phyloP scores from a whole-genome alignment of 345 rosid species.

The Dimocarpus longan region DNA sequence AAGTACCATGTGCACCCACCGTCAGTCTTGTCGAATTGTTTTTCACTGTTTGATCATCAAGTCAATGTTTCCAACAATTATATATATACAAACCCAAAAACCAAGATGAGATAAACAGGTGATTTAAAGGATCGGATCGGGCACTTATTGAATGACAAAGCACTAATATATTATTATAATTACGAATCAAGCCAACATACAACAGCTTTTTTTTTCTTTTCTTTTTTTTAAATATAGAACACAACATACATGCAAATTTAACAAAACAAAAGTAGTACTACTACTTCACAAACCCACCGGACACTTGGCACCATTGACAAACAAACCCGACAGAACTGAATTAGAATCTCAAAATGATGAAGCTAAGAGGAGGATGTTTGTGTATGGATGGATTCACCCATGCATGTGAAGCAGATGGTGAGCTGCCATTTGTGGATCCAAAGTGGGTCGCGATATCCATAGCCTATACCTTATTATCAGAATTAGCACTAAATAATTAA shows the following conservation, averaged over 20 bases:
- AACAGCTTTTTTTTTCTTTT: background rate
- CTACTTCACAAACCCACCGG: background rate
- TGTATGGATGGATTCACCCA: background rate
- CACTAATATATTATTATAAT: slow-evolving; percentile 1
- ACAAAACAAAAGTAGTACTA: background rate
- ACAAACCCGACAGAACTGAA: background rate
- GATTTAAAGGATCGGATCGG: background rate
- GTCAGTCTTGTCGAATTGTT: background rate
- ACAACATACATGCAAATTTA: slow-evolving; percentile 1
- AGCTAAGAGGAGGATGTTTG: background rate
- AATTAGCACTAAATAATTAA: background rate
- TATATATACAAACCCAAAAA: background rate
- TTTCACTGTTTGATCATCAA: no score
- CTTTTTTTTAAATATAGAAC: background rate
- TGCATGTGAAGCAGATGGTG: background rate
- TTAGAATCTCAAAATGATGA: no score
- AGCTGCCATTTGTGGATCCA: slow-evolving; percentile 2
- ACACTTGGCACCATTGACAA: slow-evolving; percentile 1
- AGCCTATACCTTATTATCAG: background rate
- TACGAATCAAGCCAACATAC: background rate
- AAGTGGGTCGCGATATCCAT: background rate
- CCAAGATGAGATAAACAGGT: background rate
- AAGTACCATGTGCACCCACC: background rate
- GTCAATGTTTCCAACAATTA: background rate
- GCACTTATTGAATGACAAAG: background rate